These are phyloP conservation scores for Westerdykella aurantiaca DNA, from an alignment of 2,329 filamentous ascomycete genomes.

Conservation along the genomic window DNA sequence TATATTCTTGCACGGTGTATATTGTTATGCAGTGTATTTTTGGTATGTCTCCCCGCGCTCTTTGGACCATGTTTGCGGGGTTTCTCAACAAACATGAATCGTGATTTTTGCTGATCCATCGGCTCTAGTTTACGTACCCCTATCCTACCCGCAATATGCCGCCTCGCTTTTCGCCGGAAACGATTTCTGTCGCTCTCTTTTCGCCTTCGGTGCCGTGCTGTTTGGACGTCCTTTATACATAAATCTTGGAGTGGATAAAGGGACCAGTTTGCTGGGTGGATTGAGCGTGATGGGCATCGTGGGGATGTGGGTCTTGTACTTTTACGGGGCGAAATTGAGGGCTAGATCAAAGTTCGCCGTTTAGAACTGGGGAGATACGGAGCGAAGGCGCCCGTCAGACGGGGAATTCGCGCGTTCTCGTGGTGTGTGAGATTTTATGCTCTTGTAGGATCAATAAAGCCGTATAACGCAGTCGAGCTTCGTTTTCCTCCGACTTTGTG, in stretches of 20 bases:
- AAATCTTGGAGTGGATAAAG: slow-evolving; percentile 53
- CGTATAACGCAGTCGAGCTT: no score
- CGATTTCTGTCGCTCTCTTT: slow-evolving; percentile 47
- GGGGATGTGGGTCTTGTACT: slow-evolving; percentile 16
- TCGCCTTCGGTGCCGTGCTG: slow-evolving; percentile 54
- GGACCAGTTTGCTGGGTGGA: slow-evolving; percentile 51
- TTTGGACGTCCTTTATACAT: slow-evolving; percentile 54
- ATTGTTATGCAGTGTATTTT: slow-evolving; percentile 43
- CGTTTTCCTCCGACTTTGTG: no score
- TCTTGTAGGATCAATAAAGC: no score
- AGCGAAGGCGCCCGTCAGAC: no score
- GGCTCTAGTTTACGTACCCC: slow-evolving; percentile 55
- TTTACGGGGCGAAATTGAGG: slow-evolving; percentile 12
- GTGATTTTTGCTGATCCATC: background rate
- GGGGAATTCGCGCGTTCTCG: no score
- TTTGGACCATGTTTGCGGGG: no score
- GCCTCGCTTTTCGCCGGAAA: slow-evolving; percentile 54
- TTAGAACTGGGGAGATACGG: background rate
- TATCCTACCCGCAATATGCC: slow-evolving; percentile 48
- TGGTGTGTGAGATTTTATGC: no score
- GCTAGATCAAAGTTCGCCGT: slow-evolving; percentile 16
- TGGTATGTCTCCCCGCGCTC: slow-evolving; percentile 21
- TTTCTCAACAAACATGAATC: no score
- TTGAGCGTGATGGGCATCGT: slow-evolving; percentile 39
- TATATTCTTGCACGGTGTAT: slow-evolving; percentile 39